These are phyloP conservation scores for Aureobasidium zeae DNA, from an alignment of 2,329 filamentous ascomycete genomes.

Conservation along the genomic window DNA sequence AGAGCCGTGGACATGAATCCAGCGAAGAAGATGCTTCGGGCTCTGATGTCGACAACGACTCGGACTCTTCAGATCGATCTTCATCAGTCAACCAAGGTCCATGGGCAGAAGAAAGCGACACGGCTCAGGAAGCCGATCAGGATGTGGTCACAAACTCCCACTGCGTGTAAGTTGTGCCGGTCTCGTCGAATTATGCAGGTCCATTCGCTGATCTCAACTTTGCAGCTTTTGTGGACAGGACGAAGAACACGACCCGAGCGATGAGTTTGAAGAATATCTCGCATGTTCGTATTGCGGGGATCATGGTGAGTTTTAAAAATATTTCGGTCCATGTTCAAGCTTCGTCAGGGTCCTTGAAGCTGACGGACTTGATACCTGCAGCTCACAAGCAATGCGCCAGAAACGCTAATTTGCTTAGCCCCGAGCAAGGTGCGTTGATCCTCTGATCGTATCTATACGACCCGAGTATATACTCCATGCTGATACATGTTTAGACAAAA, in stretches of 20 bases:
- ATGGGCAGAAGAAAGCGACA: constrained; percentile 45
- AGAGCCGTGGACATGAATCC: constrained; percentile 6
- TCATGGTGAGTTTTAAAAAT: constrained; percentile 56
- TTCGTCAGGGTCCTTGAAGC: constrained; percentile 28
- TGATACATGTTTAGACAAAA: constrained; percentile 33
- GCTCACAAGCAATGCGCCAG: constrained; percentile 87
- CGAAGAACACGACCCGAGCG: constrained; percentile 72
- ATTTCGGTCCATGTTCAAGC: constrained; percentile 16
- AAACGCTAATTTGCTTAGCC: constrained; percentile 53
- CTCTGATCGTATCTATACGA: neutral
- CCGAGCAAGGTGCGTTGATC: constrained; percentile 53
- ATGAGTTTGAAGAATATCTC: constrained; percentile 72
- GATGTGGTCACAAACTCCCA: constrained; percentile 45
- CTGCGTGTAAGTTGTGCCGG: constrained; percentile 50
- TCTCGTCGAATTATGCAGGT: neutral
- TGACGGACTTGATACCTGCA: constrained; percentile 47
- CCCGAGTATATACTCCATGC: no score
- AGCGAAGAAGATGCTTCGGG: constrained; percentile 22
- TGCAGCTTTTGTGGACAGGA: constrained; percentile 71
- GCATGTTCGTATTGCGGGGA: constrained; percentile 70
- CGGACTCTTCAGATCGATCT: constrained; percentile 23
- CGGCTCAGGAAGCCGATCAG: constrained; percentile 49
- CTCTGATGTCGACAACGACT: constrained; percentile 20
- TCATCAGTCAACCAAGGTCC: constrained; percentile 40
- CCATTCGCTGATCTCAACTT: constrained; percentile 21